A percentile compares a stretch with the other conserved stretches of the same genome.
Evolutionary conservation across 768 basidiomycete species (phyloP).

Genomic region (Daedaleopsis sinensis): DNA sequence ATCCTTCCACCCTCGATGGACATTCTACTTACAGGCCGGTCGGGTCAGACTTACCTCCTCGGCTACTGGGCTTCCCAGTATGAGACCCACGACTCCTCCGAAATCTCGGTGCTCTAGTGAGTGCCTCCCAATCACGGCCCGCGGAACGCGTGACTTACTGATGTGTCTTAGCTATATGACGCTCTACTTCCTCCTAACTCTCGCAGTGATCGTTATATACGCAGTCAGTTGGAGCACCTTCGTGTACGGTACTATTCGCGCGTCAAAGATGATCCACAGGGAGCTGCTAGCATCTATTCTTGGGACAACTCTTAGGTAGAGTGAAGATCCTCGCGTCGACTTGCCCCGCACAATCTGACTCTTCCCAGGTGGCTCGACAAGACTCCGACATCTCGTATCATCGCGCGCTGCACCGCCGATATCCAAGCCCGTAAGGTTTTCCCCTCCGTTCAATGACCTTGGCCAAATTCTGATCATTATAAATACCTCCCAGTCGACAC

Average conservation of each 20-base stretch:
- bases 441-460: background rate
- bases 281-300: constrained; percentile 55
- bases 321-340: too few relatives aligned
- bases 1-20: constrained; percentile 25
- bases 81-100: constrained; percentile 32
- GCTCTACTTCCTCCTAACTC: constrained; percentile 42
- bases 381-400: constrained; percentile 58
- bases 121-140: constrained; percentile 8
- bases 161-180: constrained; percentile 46
- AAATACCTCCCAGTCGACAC: constrained; percentile 36
- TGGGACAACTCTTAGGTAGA: constrained; percentile 59
- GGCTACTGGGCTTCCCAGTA: constrained; percentile 51
- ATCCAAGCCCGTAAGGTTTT: constrained; percentile 41
- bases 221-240: constrained; percentile 39
- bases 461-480: background rate
- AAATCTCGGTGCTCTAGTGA: constrained; percentile 40
- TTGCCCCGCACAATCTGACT: constrained; percentile 1
- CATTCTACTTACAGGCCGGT: constrained; percentile 29
- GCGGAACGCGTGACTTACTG: background rate
- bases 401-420: constrained; percentile 69
- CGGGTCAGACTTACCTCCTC: constrained; percentile 41
- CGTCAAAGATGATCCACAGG: constrained; percentile 56
- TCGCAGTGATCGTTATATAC: constrained; percentile 37
- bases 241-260: constrained; percentile 52
- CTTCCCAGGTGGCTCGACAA: constrained; percentile 49